Conservation (phyloP, 139 green algal genomes). For the Desmodesmus armatus region DNA sequence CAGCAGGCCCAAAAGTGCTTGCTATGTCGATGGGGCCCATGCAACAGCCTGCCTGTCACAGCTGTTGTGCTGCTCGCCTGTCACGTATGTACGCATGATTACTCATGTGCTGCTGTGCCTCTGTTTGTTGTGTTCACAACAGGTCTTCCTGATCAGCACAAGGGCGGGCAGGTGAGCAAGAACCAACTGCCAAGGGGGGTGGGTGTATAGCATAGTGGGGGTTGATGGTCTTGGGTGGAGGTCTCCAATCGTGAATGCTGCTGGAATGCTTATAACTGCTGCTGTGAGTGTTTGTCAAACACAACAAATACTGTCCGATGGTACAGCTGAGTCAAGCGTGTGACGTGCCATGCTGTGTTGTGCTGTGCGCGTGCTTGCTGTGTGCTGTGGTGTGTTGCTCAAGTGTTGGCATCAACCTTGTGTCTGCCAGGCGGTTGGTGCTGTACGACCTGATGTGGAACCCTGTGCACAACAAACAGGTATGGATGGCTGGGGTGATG, state of each 20-base stretch:
- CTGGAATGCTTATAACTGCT: no score
- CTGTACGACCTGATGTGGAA: slow-evolving; percentile 68
- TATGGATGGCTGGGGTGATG: no score
- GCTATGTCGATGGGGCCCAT: no score
- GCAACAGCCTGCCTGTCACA: no score
- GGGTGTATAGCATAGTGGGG: no score
- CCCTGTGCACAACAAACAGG: slow-evolving; percentile 66
- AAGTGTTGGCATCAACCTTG: slow-evolving; percentile 77
- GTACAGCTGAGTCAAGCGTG: no score
- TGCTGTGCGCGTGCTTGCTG: background rate
- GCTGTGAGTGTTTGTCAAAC: no score
- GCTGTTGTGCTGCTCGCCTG: background rate
- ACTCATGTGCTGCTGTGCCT: background rate
- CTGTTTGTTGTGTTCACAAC: background rate
- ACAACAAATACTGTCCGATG: no score
- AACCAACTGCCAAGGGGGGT: no score
- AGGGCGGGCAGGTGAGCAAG: slow-evolving; percentile 57
- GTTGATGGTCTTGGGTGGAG: no score
- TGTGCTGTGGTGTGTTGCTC: background rate
- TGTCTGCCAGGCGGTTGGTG: slow-evolving; percentile 54
- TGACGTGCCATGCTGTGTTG: background rate
- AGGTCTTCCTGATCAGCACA: slow-evolving; percentile 67
- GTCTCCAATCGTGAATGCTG: no score
- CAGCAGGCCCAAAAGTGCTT: no score
- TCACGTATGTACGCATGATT: background rate